Base-by-base conservation (phyloP, 257 asterid species). In the Solanum sparsipilum region DNA sequence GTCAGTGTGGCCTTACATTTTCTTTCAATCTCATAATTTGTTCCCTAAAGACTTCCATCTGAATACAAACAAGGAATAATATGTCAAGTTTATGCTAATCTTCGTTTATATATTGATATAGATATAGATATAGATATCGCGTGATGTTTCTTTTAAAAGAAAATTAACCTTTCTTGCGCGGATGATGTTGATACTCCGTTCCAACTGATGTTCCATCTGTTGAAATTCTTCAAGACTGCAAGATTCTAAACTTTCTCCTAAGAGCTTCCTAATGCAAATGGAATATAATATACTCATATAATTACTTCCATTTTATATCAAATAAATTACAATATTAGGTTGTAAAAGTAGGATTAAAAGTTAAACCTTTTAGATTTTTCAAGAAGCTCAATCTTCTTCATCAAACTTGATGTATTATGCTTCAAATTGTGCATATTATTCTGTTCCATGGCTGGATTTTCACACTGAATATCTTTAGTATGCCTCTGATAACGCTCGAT, bases 11-110 rank as follows among this genome's bases (percentile, higher is more conserved):
- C 23, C 27, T 65, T 91, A 97, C 98, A 97, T 93, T 94, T 85
- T 93, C 96, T 90, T 93, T 95, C 90, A 97, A 84, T 38, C 90
- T 92, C 65, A 92, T 91, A 86, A 95, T 93, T 89, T 95, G 98
- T 84, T 96, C 95, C 88, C 89, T 91, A 93, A 91, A 95, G 6
- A 95, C 93, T 91, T 95, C 95, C 94, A 94, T 93, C 99, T 97
- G 90, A n/a, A 87, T 36, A 58, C 27, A 23, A 32, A 83, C 70
- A 39, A 16, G 21, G 32, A 84, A 34, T 16, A 75, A 34, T 32
- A 29, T 41, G 25, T 63, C 58, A n/a, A 35, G 78, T 25, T 25
- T 7, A 10, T 88, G 36, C 36, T 87, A 12, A 84, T 27, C 75
- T 34, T 34, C 34, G 6, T 63, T 34, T 34, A 84, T 23, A 56